Evolutionary conservation across 129 eudicot genomes (phyloP).

Genomic region (Kitagawia praeruptora): DNA sequence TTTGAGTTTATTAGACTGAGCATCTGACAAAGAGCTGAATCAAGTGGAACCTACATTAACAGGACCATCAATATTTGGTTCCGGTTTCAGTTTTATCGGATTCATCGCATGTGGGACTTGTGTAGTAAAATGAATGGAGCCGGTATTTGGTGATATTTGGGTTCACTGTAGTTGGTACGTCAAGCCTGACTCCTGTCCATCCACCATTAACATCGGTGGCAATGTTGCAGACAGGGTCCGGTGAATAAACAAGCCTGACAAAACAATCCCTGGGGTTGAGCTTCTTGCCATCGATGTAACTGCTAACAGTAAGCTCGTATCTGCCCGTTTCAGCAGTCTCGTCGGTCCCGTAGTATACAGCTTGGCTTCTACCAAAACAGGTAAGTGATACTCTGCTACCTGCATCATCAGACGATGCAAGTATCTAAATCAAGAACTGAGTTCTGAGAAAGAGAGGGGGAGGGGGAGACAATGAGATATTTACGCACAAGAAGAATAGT

Average conservation of each 20-base stretch:
- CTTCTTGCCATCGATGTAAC: conserved; percentile 39
- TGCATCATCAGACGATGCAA: conserved; percentile 12
- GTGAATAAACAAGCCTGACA: conserved; percentile 60
- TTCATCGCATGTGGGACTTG: conserved; percentile 71
- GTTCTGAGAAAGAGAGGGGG: too few species aligned
- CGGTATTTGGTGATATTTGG: conserved; percentile 45
- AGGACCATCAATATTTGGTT: not conserved
- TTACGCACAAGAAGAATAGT: too few species aligned
- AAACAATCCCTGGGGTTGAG: conserved; percentile 50
- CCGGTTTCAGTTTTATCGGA: not conserved
- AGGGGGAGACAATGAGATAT: too few species aligned
- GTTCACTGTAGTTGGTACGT: conserved; percentile 50
- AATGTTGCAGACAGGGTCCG: conserved; percentile 70
- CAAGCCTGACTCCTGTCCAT: conserved; percentile 60
- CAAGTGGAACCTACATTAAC: not conserved
- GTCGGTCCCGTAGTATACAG: conserved; percentile 60
- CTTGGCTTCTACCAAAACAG: conserved; percentile 50
- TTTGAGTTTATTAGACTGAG: not conserved
- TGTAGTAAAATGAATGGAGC: conserved; percentile 58
- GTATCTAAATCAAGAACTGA: too few species aligned
- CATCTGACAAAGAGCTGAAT: not conserved
- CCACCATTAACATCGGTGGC: conserved; percentile 66
- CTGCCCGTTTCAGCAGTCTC: conserved; percentile 53
- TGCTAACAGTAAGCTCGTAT: conserved; percentile 39
- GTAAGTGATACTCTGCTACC: conserved; percentile 72